Evolutionary conservation across 2,329 filamentous ascomycete species (phyloP).

Genomic region (Orbilia brochopaga): DNA sequence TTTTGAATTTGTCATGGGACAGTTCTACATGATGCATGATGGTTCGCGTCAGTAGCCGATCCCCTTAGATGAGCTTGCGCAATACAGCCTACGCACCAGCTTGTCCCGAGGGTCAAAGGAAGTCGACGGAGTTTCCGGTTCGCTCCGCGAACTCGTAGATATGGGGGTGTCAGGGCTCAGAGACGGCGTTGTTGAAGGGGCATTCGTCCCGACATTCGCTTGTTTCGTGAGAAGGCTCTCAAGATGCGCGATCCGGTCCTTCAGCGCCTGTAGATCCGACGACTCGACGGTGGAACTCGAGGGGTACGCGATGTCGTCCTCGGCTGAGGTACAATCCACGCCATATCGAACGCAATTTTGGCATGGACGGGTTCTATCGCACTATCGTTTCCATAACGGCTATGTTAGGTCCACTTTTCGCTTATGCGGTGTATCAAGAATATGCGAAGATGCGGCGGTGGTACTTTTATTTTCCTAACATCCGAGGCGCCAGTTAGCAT

Average conservation of each 20-base stretch:
- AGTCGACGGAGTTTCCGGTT: conserved; percentile 39
- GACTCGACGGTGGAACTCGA: conserved; percentile 40
- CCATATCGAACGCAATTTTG: conserved; percentile 48
- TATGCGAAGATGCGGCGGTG: neutral
- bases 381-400: conserved; percentile 14
- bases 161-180: conserved; percentile 37
- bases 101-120: neutral
- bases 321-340: conserved; percentile 35
- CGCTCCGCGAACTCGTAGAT: conserved; percentile 43
- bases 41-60: too few species aligned
- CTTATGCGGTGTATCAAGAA: neutral
- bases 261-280: conserved; percentile 44
- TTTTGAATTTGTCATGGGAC: conserved; percentile 10
- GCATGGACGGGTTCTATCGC: conserved; percentile 36
- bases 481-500: conserved; percentile 9
- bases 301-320: conserved; percentile 41
- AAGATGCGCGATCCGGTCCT: conserved; percentile 45
- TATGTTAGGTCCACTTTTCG: conserved; percentile 9
- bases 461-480: conserved; percentile 47
- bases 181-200: conserved; percentile 18
- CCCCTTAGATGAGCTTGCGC: neutral
- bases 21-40: conserved; percentile 1
- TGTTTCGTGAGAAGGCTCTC: conserved; percentile 38
- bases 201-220: conserved; percentile 23
- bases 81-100: neutral